Conservation (phyloP, 1,284 basidiomycete species). For the Paramarasmius palmivorus region DNA sequence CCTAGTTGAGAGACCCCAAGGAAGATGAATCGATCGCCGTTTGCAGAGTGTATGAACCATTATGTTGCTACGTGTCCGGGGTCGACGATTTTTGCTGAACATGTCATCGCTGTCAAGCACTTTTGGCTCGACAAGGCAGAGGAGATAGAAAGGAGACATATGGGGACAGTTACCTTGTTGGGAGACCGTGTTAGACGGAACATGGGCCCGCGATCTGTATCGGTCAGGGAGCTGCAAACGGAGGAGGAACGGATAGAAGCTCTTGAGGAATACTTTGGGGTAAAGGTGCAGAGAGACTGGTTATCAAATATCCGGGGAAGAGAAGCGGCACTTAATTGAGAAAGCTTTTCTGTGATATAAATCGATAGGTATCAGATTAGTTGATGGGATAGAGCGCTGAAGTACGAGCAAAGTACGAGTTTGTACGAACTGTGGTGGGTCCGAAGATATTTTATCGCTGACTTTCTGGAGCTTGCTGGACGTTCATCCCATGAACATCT, state of each 20-base stretch:
- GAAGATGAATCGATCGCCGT: neutral
- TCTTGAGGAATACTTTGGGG: neutral
- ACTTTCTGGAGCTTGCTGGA: too few relatives aligned
- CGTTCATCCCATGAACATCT: too few relatives aligned
- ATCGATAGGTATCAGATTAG: too few relatives aligned
- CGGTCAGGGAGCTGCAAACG: neutral
- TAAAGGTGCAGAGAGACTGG: neutral
- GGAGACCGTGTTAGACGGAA: neutral
- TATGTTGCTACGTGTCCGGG: neutral
- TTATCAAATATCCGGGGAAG: neutral
- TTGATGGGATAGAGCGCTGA: too few relatives aligned
- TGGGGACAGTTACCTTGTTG: neutral
- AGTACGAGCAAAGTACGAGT: too few relatives aligned
- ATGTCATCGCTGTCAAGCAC: neutral
- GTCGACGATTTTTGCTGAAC: neutral
- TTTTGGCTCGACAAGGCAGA: neutral
- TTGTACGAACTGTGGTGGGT: too few relatives aligned
- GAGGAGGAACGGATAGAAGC: conserved; percentile 1
- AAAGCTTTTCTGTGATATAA: too few relatives aligned
- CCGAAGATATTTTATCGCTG: too few relatives aligned
- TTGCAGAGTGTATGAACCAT: neutral
- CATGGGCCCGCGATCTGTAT: neutral
- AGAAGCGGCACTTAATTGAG: neutral
- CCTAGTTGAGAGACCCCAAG: too few relatives aligned
- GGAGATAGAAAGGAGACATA: neutral